A percentile compares a stretch with the other conserved stretches of the same genome.
phyloP scores from a whole-genome alignment of 345 rosid genomes.

The Brassica cretica region DNA sequence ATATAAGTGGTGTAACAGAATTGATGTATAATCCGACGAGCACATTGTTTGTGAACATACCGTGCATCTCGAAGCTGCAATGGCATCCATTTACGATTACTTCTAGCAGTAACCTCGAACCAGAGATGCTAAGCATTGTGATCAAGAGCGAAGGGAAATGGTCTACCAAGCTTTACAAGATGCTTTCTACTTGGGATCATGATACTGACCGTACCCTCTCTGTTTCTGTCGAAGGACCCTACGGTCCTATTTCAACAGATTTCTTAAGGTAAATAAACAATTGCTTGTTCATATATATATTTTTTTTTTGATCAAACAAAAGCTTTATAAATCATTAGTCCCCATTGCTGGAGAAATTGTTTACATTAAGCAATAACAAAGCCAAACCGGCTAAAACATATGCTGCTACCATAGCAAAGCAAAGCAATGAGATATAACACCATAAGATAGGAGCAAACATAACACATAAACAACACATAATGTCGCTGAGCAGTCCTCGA shows the following conservation, averaged over 20 bases:
- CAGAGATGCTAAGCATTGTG: constrained; percentile 61
- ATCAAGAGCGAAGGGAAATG: constrained; percentile 77
- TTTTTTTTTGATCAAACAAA: no score
- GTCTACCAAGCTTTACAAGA: constrained; percentile 62
- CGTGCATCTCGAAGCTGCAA: constrained; percentile 71
- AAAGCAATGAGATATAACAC: no score
- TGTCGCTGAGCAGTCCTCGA: no score
- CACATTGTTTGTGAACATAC: constrained; percentile 66
- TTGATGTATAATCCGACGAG: constrained; percentile 69
- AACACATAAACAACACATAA: no score
- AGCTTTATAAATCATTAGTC: no score
- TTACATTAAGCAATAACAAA: no score
- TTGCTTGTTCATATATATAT: background rate
- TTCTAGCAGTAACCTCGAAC: constrained; percentile 69
- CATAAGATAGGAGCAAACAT: no score
- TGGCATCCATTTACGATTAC: constrained; percentile 93
- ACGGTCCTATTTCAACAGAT: constrained; percentile 74
- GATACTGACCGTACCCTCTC: constrained; percentile 39
- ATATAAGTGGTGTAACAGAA: constrained; percentile 41
- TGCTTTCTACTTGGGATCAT: constrained; percentile 57
- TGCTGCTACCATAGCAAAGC: no score
- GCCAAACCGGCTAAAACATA: no score
- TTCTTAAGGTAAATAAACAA: constrained; percentile 53
- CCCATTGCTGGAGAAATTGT: no score
- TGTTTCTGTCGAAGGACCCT: constrained; percentile 81